phyloP scores from a whole-genome alignment of 192 early-diverging fungal genomes.

The Piromyces sp. region DNA sequence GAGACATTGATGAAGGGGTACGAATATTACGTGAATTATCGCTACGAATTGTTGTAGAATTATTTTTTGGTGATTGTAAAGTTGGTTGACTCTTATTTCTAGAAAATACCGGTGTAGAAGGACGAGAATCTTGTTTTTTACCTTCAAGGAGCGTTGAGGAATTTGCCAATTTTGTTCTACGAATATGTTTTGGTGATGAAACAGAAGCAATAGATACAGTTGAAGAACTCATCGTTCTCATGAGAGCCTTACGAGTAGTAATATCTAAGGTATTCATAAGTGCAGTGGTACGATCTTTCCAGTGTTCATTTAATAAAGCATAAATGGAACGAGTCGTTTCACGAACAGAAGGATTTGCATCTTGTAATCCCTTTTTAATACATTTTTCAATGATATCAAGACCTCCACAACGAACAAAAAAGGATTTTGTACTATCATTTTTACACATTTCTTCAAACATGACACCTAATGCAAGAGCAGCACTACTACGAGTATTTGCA shows the following conservation, averaged over 20 bases:
- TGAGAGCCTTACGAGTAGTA: not conserved
- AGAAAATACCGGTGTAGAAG: not conserved
- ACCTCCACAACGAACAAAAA: constrained; percentile 2
- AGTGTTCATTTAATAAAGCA: not conserved
- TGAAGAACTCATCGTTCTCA: not conserved
- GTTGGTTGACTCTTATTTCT: not conserved
- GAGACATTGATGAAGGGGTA: not conserved
- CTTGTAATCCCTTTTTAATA: not conserved
- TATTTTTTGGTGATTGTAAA: not conserved
- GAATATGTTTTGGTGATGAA: not conserved
- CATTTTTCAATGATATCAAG: constrained; percentile 7
- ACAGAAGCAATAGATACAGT: not conserved
- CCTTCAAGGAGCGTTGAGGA: not conserved
- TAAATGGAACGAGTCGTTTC: not conserved
- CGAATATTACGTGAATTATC: not conserved
- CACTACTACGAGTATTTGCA: constrained; percentile 3
- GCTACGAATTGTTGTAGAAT: not conserved
- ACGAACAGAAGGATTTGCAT: not conserved
- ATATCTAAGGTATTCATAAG: not conserved
- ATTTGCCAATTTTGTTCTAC: not conserved
- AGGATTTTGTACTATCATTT: not conserved
- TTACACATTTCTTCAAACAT: constrained; percentile 5
- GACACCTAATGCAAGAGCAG: constrained; percentile 1
- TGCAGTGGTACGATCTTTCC: not conserved
- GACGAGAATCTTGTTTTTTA: not conserved